These are phyloP conservation scores for Wickerhamiella spandovensis DNA, from an alignment of 805 yeast species.

Conservation along the genomic window DNA sequence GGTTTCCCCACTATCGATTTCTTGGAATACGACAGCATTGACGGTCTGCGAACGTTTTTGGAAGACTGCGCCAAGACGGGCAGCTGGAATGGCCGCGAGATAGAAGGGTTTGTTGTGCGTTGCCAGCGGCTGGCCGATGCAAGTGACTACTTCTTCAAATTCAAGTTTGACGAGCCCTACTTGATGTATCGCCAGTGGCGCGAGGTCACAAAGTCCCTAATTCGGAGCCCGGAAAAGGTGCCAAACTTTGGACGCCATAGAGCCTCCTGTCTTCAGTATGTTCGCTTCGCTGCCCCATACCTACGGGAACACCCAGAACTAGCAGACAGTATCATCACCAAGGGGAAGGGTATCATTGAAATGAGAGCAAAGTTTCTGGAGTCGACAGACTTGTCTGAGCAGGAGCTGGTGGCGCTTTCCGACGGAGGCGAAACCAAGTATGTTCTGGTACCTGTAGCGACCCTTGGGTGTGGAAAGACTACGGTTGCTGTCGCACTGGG, in stretches of 20 bases:
- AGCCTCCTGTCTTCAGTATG: conserved; percentile 49
- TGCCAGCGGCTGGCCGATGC: conserved; percentile 27
- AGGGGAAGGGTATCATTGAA: conserved; percentile 56
- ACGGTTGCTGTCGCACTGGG: conserved; percentile 54
- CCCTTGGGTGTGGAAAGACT: conserved; percentile 92
- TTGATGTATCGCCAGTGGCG: conserved; percentile 81
- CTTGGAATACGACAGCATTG: conserved; percentile 28
- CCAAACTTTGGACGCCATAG: conserved; percentile 35
- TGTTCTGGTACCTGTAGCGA: conserved; percentile 70
- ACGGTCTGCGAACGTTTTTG: conserved; percentile 37
- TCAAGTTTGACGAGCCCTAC: conserved; percentile 91
- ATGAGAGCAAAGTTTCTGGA: conserved; percentile 54
- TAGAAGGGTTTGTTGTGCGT: conserved; percentile 90
- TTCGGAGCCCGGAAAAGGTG: conserved; percentile 23
- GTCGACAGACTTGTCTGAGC: conserved; percentile 41
- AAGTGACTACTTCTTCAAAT: conserved; percentile 70
- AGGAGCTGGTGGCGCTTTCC: conserved; percentile 40
- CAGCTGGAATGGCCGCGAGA: conserved; percentile 51
- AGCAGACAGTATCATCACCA: conserved; percentile 34
- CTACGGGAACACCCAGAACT: conserved; percentile 38
- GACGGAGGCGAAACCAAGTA: conserved; percentile 28
- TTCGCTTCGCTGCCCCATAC: conserved; percentile 49
- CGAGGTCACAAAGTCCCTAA: conserved; percentile 59
- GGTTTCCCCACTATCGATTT: conserved; percentile 53
- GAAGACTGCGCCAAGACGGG: conserved; percentile 52